phyloP scores from a whole-genome alignment of 2,329 filamentous ascomycete species.

The Dactylellina sp. region DNA sequence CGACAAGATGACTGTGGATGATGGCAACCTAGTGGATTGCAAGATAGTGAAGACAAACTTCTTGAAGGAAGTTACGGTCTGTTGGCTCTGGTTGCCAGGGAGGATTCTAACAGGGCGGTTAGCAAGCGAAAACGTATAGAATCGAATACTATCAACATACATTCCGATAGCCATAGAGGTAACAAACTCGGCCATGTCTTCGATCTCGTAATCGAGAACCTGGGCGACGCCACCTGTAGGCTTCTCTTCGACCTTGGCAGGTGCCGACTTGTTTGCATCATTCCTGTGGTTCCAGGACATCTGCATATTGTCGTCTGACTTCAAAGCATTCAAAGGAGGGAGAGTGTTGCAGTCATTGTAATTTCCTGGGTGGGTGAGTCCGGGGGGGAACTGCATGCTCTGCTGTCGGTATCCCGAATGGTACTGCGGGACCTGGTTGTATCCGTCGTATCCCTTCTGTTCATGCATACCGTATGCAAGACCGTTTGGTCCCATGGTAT shows the following conservation, averaged over 20 bases:
- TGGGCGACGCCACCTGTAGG: constrained; percentile 83
- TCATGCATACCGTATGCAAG: constrained; percentile 52
- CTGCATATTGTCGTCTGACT: constrained; percentile 56
- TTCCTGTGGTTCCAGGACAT: constrained; percentile 55
- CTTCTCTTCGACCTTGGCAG: constrained; percentile 59
- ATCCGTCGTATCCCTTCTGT: constrained; percentile 59
- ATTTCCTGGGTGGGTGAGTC: constrained; percentile 58
- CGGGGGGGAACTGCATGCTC: constrained; percentile 57
- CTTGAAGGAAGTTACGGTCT: constrained; percentile 69
- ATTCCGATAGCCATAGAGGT: constrained; percentile 85
- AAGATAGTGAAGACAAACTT: constrained; percentile 94
- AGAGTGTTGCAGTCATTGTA: constrained; percentile 47
- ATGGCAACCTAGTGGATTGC: constrained; percentile 87
- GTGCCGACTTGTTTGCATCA: constrained; percentile 57
- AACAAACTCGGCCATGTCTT: constrained; percentile 94
- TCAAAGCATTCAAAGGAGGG: constrained; percentile 46
- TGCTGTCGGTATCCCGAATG: constrained; percentile 56
- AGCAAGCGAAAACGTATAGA: constrained; percentile 30
- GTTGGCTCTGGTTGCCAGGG: constrained; percentile 68
- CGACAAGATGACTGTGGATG: constrained; percentile 88
- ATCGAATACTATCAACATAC: constrained; percentile 69
- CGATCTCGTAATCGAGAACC: constrained; percentile 96
- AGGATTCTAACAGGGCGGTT: constrained; percentile 62
- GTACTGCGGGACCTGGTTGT: constrained; percentile 57
- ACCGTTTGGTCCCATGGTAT: constrained; percentile 39